Percentiles rank a stretch among this genome's conserved stretches.
phyloP scores from a whole-genome alignment of 768 basidiomycete genomes.

The Boletus tomentosulus region DNA sequence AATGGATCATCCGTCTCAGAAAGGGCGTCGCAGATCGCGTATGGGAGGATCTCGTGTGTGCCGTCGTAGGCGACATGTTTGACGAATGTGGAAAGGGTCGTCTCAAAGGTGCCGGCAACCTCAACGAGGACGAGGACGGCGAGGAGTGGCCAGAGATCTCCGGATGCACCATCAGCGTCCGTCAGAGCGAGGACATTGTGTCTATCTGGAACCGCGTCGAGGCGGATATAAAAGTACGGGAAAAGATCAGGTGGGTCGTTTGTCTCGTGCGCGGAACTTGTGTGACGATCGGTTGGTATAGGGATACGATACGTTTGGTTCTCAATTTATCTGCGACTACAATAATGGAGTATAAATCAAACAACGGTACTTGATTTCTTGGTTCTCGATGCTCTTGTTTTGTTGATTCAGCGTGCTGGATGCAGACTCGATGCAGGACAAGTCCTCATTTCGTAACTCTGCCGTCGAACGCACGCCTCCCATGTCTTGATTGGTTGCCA shows the following conservation, averaged over 20 bases:
- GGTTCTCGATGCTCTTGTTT: not conserved
- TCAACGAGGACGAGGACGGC: slow-evolving; percentile 32
- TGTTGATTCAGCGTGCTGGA: not conserved
- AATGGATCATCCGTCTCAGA: slow-evolving; percentile 91
- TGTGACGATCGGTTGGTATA: slow-evolving; percentile 27
- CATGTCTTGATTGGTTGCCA: slow-evolving; percentile 10
- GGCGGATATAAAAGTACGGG: slow-evolving; percentile 67
- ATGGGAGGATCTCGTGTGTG: slow-evolving; percentile 87
- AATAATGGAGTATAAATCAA: slow-evolving; percentile 93
- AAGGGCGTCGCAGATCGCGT: slow-evolving; percentile 88
- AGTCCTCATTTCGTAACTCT: slow-evolving; percentile 76
- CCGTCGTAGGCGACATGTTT: slow-evolving; percentile 88
- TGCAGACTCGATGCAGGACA: slow-evolving; percentile 85
- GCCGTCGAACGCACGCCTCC: slow-evolving; percentile 45
- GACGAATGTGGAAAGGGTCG: slow-evolving; percentile 49
- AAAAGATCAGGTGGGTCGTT: slow-evolving; percentile 74
- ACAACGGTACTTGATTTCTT: slow-evolving; percentile 54
- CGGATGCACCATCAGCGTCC: slow-evolving; percentile 91
- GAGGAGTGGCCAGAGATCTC: slow-evolving; percentile 79
- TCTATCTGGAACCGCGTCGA: slow-evolving; percentile 90
- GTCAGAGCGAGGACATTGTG: slow-evolving; percentile 92
- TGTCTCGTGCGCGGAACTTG: slow-evolving; percentile 14
- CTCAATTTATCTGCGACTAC: slow-evolving; percentile 74
- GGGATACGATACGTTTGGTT: slow-evolving; percentile 75
- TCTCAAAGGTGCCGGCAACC: slow-evolving; percentile 25